Percentiles rank a stretch among this genome's conserved stretches.
These are phyloP conservation scores for Telfairia occidentalis DNA, from an alignment of 331 rosid species.

Conservation along the genomic window DNA sequence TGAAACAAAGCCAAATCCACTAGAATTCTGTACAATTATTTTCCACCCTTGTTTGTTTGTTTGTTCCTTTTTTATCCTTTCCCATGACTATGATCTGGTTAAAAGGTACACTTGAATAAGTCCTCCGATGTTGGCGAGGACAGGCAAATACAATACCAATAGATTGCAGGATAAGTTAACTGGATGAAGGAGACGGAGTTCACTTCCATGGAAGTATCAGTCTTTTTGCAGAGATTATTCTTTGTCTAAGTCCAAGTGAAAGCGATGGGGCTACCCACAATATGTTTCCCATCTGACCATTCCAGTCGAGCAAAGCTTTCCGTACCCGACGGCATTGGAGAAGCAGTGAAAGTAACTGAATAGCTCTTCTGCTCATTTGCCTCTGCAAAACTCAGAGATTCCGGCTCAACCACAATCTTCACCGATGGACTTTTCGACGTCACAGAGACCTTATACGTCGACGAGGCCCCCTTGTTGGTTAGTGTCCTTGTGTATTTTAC, in stretches of 20 bases:
- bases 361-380: conserved; percentile 48
- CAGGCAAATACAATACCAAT: too few species aligned
- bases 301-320: conserved; percentile 51
- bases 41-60: background rate
- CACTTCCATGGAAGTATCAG: background rate
- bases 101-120: background rate
- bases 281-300: conserved; percentile 86
- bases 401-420: conserved; percentile 60
- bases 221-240: background rate
- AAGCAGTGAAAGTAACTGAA: conserved; percentile 50
- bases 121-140: background rate
- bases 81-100: background rate
- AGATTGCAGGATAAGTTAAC: background rate
- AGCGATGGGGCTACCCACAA: conserved; percentile 64
- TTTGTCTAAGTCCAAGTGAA: conserved; percentile 54
- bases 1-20: background rate
- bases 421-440: conserved; percentile 32
- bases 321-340: conserved; percentile 52
- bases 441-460: conserved; percentile 44
- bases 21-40: conserved; percentile 7
- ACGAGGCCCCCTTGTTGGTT: conserved; percentile 66
- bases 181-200: background rate
- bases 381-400: conserved; percentile 39
- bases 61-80: background rate
- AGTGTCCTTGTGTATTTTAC: conserved; percentile 50